These are phyloP conservation scores for Aspergillus vadensis DNA, from an alignment of 2,329 filamentous ascomycete species.

Conservation along the genomic window DNA sequence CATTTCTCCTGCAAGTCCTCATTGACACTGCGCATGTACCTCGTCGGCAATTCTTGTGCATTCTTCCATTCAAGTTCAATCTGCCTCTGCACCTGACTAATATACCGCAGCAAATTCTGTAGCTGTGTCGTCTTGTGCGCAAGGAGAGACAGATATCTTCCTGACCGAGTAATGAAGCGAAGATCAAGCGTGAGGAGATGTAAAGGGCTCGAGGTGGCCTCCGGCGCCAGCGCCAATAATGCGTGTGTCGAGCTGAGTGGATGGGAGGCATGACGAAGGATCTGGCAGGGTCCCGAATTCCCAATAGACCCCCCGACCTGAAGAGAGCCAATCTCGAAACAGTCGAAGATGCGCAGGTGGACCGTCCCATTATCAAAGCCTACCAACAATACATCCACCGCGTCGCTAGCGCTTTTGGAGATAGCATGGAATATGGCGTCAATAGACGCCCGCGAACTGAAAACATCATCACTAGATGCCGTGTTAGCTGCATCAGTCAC, in stretches of 20 bases:
- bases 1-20: constrained; percentile 70
- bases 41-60: constrained; percentile 73
- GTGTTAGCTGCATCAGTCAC: background rate
- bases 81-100: constrained; percentile 76
- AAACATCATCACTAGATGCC: constrained; percentile 56
- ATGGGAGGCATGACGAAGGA: constrained; percentile 68
- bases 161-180: constrained; percentile 73
- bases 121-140: constrained; percentile 85
- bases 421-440: constrained; percentile 69
- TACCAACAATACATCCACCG: constrained; percentile 77
- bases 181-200: constrained; percentile 77
- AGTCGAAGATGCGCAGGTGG: constrained; percentile 82
- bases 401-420: constrained; percentile 66
- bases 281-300: constrained; percentile 42
- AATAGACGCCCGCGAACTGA: constrained; percentile 68
- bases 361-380: constrained; percentile 71
- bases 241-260: constrained; percentile 74
- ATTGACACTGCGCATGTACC: constrained; percentile 76
- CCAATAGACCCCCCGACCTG: constrained; percentile 42
- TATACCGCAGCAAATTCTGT: constrained; percentile 82
- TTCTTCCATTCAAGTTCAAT: constrained; percentile 82
- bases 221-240: constrained; percentile 56
- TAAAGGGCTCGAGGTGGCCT: constrained; percentile 45
- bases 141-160: constrained; percentile 78
- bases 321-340: constrained; percentile 72